Evolutionary conservation across 169 alveolate genomes (phyloP).

Genomic region (Ophryocystis elektroscirrha): DNA sequence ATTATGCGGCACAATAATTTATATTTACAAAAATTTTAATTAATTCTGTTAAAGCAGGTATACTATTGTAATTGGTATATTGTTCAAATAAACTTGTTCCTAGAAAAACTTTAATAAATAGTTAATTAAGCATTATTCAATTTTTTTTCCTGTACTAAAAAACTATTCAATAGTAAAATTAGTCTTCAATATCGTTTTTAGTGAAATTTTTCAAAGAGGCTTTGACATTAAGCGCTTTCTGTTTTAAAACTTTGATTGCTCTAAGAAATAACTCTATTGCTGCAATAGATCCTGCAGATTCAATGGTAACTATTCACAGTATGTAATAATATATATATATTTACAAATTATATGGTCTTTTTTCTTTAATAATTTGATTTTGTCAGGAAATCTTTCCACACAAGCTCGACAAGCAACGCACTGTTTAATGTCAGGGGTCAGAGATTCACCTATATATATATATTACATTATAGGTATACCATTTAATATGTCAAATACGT

Average conservation of each 20-base stretch:
- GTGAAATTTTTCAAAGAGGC: constrained; percentile 10
- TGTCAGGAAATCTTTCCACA: constrained; percentile 59
- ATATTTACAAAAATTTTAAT: too few relatives aligned
- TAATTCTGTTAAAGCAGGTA: too few relatives aligned
- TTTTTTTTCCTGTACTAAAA: too few relatives aligned
- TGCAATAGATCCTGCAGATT: constrained; percentile 42
- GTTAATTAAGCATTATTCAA: too few relatives aligned
- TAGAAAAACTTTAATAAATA: too few relatives aligned
- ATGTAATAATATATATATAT: background rate
- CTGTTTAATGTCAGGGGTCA: constrained; percentile 58
- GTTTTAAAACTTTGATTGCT: constrained; percentile 24
- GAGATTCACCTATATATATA: too few relatives aligned
- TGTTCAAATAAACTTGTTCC: too few relatives aligned
- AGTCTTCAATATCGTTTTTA: background rate
- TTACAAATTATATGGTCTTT: constrained; percentile 51
- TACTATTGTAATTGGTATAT: too few relatives aligned
- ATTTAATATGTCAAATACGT: constrained; percentile 71
- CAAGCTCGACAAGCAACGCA: constrained; percentile 95
- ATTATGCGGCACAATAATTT: too few relatives aligned
- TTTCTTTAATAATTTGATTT: constrained; percentile 38
- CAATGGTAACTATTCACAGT: constrained; percentile 25
- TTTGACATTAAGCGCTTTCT: constrained; percentile 21
- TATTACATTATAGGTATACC: constrained; percentile 5
- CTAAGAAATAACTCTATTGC: constrained; percentile 33
- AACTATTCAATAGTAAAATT: too few relatives aligned